phyloP scores from a whole-genome alignment of 805 yeast genomes.

The Sungouiozyma intestinalis region DNA sequence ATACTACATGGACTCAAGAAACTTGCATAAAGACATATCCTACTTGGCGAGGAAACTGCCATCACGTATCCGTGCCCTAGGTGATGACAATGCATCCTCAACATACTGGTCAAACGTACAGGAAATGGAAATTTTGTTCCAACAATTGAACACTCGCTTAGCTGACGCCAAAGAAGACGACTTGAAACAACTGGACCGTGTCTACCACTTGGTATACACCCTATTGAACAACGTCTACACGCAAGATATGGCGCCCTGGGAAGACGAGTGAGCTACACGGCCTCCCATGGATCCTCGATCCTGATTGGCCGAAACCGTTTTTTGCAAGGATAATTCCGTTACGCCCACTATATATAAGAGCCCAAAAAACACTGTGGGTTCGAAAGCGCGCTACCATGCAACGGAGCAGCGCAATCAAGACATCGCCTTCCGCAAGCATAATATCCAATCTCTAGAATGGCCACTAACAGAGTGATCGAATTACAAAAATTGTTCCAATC shows the following conservation, averaged over 20 bases:
- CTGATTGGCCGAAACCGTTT: neutral
- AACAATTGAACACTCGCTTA: neutral
- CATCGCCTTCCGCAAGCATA: neutral
- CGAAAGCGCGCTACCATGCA: too few species aligned
- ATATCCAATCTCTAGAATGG: conserved; percentile 18
- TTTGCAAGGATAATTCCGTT: neutral
- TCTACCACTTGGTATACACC: neutral
- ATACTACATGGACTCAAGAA: too few species aligned
- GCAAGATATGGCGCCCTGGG: neutral
- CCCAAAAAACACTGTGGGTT: too few species aligned
- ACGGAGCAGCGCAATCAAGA: too few species aligned
- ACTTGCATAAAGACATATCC: too few species aligned
- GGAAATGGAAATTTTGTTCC: neutral
- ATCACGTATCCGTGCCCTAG: too few species aligned
- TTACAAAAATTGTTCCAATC: conserved; percentile 50
- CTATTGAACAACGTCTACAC: neutral
- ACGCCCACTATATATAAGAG: neutral
- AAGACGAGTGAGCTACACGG: too few species aligned
- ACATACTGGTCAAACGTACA: too few species aligned
- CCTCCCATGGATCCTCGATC: neutral
- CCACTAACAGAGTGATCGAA: conserved; percentile 38
- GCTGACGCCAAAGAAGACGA: neutral
- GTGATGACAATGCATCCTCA: too few species aligned
- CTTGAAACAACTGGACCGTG: neutral
- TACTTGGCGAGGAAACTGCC: too few species aligned